Conservation (phyloP, 805 yeast genomes). For the Sugiyamaella smithiae region DNA sequence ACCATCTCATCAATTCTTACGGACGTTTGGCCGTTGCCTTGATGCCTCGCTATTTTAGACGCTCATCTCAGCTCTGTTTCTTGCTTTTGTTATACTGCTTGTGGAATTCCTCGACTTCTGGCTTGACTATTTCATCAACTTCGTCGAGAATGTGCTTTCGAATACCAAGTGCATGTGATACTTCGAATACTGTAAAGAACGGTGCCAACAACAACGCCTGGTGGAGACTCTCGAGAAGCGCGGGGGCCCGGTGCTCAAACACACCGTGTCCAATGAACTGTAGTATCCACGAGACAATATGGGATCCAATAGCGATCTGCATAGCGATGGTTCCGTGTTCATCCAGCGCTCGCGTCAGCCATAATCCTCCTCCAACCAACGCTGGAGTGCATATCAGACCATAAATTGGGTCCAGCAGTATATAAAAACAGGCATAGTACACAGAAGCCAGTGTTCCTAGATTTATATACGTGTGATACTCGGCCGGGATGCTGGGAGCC, state of each 20-base stretch:
- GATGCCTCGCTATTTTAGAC: no score
- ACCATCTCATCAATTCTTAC: no score
- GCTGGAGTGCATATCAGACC: constrained; percentile 47
- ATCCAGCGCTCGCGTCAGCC: constrained; percentile 29
- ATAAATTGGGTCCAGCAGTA: constrained; percentile 49
- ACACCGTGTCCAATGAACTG: constrained; percentile 88
- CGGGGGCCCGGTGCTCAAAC: constrained; percentile 82
- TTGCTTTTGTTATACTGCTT: constrained; percentile 6
- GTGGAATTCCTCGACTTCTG: constrained; percentile 16
- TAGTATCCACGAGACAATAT: constrained; percentile 65
- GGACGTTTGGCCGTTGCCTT: no score
- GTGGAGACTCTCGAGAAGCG: constrained; percentile 72
- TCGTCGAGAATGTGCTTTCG: constrained; percentile 48
- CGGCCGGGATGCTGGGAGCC: constrained; percentile 15
- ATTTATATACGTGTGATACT: constrained; percentile 35
- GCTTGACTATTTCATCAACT: constrained; percentile 44
- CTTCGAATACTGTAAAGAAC: constrained; percentile 77
- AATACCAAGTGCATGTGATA: constrained; percentile 65
- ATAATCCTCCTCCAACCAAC: constrained; percentile 33
- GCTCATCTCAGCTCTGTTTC: no score
- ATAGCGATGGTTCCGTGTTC: constrained; percentile 32
- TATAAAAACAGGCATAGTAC: constrained; percentile 57
- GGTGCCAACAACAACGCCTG: constrained; percentile 93
- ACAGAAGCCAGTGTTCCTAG: constrained; percentile 47
- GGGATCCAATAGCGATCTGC: constrained; percentile 39